Evolutionary conservation across 768 basidiomycete species (phyloP).

Genomic region (Hebeloma cylindrosporum): DNA sequence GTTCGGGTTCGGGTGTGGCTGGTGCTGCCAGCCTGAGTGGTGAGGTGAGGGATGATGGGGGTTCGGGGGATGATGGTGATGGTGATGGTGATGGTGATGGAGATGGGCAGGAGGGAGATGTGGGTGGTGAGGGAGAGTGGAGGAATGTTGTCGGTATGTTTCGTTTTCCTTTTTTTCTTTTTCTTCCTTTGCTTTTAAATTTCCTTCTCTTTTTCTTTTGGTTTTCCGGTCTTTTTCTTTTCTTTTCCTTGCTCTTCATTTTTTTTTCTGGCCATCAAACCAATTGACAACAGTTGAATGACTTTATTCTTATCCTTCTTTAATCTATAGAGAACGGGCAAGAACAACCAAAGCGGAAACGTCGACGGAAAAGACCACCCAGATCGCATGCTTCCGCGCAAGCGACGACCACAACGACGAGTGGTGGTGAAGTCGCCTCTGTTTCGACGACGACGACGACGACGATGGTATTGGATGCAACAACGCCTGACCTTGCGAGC

Average conservation of each 20-base stretch:
- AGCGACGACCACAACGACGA: background rate
- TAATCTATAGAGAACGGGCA: slow-evolving; percentile 19
- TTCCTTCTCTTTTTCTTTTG: background rate
- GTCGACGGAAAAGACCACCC: slow-evolving; percentile 16
- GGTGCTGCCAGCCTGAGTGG: slow-evolving; percentile 1
- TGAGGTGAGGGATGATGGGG: slow-evolving; percentile 1
- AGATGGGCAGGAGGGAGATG: slow-evolving; percentile 6
- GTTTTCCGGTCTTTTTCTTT: background rate
- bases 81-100: slow-evolving; percentile 3
- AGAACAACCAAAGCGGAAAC: slow-evolving; percentile 18
- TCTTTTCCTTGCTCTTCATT: background rate
- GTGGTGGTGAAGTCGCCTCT: background rate
- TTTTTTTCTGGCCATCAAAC: slow-evolving; percentile 3
- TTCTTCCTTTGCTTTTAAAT: background rate
- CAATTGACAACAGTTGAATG: slow-evolving; percentile 22
- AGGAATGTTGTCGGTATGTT: slow-evolving; percentile 23
- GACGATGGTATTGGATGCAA: background rate
- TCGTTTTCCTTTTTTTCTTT: slow-evolving; percentile 2
- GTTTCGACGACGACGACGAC: background rate
- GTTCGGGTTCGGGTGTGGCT: no score
- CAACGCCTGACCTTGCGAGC: slow-evolving; percentile 1
- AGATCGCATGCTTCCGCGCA: slow-evolving; percentile 12
- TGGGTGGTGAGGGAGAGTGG: slow-evolving; percentile 16
- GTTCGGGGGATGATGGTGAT: slow-evolving; percentile 7
- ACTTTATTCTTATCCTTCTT: slow-evolving; percentile 13